Evolutionary conservation across 352 stramenopile species (phyloP).

Genomic region (Blastocystis sp.): DNA sequence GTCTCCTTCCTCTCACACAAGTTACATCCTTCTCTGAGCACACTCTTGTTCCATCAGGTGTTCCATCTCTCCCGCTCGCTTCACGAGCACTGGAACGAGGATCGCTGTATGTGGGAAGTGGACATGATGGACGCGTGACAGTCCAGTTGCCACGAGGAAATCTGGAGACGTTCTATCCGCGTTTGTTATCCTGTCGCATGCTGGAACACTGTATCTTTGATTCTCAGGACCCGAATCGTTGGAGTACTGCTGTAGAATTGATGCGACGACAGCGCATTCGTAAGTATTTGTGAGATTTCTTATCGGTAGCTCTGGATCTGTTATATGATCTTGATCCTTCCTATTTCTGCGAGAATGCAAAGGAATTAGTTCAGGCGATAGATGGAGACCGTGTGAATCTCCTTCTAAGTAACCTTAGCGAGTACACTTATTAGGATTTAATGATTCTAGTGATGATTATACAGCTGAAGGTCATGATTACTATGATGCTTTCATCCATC

Average conservation of each 20-base stretch:
- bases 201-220: slow-evolving; percentile 22
- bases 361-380: not conserved
- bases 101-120: not conserved
- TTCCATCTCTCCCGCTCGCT: not conserved
- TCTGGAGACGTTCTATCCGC: slow-evolving; percentile 40
- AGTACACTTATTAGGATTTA: not conserved
- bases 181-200: not conserved
- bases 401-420: slow-evolving; percentile 21
- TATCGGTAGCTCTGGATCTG: slow-evolving; percentile 25
- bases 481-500: not conserved
- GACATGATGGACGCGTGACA: slow-evolving; percentile 25
- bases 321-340: slow-evolving; percentile 45
- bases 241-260: slow-evolving; percentile 20
- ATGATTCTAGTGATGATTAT: slow-evolving; percentile 30
- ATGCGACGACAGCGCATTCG: slow-evolving; percentile 63
- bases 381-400: slow-evolving; percentile 25
- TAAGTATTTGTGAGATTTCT: not conserved
- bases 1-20: slow-evolving; percentile 20
- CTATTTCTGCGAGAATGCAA: slow-evolving; percentile 8
- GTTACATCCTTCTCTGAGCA: not conserved
- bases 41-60: not conserved
- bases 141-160: slow-evolving; percentile 49
- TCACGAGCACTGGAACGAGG: slow-evolving; percentile 27
- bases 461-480: slow-evolving; percentile 46
- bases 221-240: not conserved